These are phyloP conservation scores for Phytopythium oedochilum DNA, from an alignment of 352 stramenopile species.

Conservation along the genomic window DNA sequence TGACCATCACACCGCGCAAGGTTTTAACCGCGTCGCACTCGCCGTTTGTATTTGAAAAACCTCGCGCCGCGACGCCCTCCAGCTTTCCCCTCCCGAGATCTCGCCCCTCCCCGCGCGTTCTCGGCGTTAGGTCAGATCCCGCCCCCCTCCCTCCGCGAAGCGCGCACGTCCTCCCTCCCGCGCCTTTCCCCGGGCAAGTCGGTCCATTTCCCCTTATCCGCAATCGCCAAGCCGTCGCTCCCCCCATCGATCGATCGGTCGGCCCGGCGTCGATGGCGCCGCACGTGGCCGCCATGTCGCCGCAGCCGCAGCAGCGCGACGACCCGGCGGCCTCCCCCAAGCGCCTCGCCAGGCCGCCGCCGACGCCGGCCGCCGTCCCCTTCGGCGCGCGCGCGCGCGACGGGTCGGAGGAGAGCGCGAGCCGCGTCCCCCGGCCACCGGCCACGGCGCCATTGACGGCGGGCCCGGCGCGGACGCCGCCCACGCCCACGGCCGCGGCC, in stretches of 20 bases:
- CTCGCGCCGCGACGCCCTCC: not conserved
- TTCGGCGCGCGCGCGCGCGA: not conserved
- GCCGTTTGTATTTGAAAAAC: not conserved
- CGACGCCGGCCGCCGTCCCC: not conserved
- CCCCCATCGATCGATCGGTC: not conserved
- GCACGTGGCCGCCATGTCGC: constrained; percentile 26
- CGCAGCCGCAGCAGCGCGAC: not conserved
- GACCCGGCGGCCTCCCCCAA: not conserved
- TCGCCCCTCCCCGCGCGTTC: not conserved
- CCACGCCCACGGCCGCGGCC: not conserved
- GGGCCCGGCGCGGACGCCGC: not conserved
- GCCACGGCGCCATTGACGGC: not conserved
- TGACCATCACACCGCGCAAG: not conserved
- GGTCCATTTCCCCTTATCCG: not conserved
- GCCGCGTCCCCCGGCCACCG: not conserved
- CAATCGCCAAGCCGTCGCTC: not conserved
- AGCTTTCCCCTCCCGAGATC: not conserved
- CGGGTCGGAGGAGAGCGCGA: not conserved
- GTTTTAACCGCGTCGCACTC: not conserved
- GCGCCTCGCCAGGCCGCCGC: not conserved
- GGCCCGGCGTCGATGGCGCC: constrained; percentile 17
- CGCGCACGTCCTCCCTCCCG: constrained; percentile 1
- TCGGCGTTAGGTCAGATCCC: too few relatives aligned
- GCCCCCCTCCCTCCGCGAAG: not conserved
- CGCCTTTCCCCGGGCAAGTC: not conserved